Evolutionary conservation across 2,329 filamentous ascomycete genomes (phyloP).

Genomic region (Colletotrichum sp.): DNA sequence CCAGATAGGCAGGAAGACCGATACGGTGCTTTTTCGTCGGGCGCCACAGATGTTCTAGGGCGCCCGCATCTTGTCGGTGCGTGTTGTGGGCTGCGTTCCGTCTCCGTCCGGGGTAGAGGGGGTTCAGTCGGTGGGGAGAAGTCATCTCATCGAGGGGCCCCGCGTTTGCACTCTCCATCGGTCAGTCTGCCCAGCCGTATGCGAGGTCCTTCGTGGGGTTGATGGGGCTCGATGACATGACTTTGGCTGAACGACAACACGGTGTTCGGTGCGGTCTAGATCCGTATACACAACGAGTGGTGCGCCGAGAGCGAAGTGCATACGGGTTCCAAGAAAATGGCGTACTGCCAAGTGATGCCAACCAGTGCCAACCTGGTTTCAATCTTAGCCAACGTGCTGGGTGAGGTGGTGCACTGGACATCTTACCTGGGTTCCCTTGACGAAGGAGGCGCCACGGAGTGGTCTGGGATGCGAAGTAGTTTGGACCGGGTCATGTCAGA

Average conservation of each 20-base stretch:
- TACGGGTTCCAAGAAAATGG: conserved; percentile 4
- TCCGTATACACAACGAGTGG: neutral
- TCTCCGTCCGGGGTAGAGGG: conserved; percentile 1
- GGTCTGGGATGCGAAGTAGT: neutral
- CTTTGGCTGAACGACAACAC: neutral
- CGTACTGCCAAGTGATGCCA: conserved; percentile 9
- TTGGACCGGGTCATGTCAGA: neutral
- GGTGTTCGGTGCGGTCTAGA: neutral
- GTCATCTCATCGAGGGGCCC: neutral
- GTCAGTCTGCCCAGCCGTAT: neutral
- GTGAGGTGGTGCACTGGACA: neutral
- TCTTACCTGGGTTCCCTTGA: neutral
- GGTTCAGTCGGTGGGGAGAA: neutral
- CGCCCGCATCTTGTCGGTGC: neutral
- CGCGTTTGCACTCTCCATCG: neutral
- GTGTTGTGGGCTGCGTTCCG: neutral
- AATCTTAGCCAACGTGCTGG: neutral
- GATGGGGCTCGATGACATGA: neutral
- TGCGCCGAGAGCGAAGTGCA: neutral
- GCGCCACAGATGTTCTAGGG: neutral
- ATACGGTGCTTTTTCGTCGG: neutral
- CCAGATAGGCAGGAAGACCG: neutral
- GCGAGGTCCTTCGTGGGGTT: neutral
- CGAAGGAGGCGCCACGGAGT: neutral
- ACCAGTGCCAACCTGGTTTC: conserved; percentile 3